Conservation (phyloP, 2,329 filamentous ascomycete genomes). For the Penicillium sp. region DNA sequence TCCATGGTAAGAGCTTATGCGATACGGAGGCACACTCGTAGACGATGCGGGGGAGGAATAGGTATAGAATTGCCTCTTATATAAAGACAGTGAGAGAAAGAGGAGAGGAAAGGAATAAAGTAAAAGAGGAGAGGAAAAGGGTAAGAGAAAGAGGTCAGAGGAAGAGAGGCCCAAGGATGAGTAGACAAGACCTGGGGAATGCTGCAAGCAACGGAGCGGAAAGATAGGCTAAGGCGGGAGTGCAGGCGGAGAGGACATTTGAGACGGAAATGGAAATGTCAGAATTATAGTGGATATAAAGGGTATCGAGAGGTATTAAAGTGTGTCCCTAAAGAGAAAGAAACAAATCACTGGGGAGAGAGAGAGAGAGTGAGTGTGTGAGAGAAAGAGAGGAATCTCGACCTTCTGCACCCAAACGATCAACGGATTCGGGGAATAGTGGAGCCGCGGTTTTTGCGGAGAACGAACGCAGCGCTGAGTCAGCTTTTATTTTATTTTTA, state of each 20-base stretch:
- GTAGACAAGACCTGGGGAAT: slow-evolving; percentile 12
- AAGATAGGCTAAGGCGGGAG: slow-evolving; percentile 12
- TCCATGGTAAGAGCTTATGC: slow-evolving; percentile 45
- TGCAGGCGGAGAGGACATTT: slow-evolving; percentile 12
- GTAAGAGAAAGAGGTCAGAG: slow-evolving; percentile 2
- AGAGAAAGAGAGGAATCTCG: slow-evolving; percentile 25
- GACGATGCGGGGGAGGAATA: slow-evolving; percentile 9
- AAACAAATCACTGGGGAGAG: slow-evolving; percentile 19
- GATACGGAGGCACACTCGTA: slow-evolving; percentile 8
- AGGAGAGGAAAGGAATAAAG: slow-evolving; percentile 5
- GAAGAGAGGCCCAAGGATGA: slow-evolving; percentile 10
- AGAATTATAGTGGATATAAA: not conserved
- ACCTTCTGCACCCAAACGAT: slow-evolving; percentile 21
- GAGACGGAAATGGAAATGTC: slow-evolving; percentile 8
- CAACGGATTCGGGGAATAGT: slow-evolving; percentile 33
- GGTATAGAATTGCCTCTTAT: not conserved
- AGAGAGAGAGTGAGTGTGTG: slow-evolving; percentile 9
- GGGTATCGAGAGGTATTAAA: not conserved
- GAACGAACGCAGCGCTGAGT: slow-evolving; percentile 24
- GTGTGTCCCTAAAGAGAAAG: slow-evolving; percentile 4
- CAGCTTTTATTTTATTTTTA: not conserved
- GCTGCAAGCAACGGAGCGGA: slow-evolving; percentile 12
- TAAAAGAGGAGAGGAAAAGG: not conserved
- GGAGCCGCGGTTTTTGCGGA: slow-evolving; percentile 31
- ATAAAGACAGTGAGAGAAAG: not conserved